These are phyloP conservation scores for Ziziphus jujuba DNA, from an alignment of 306 rosid species.

Conservation along the genomic window DNA sequence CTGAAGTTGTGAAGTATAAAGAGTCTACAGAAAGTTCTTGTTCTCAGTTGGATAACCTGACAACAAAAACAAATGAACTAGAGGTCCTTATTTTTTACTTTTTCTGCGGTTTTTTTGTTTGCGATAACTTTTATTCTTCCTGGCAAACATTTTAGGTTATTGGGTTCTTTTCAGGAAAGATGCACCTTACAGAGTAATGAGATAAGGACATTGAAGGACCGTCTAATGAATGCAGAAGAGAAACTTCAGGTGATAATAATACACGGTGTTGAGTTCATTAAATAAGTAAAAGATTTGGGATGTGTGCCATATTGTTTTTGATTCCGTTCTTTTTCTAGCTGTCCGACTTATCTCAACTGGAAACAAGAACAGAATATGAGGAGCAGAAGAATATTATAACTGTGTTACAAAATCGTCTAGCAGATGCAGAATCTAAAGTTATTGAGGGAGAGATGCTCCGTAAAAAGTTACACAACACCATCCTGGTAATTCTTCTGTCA, in stretches of 20 bases:
- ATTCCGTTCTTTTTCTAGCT: slow-evolving; percentile 47
- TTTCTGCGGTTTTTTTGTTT: background rate
- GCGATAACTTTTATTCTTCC: background rate
- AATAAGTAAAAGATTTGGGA: slow-evolving; percentile 7
- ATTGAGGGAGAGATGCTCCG: slow-evolving; percentile 86
- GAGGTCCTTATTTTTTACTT: slow-evolving; percentile 55
- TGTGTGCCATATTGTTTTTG: slow-evolving; percentile 20
- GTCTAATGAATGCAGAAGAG: slow-evolving; percentile 58
- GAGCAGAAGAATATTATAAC: slow-evolving; percentile 62
- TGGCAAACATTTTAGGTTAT: background rate
- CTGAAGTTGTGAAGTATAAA: slow-evolving; percentile 60
- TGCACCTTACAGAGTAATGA: slow-evolving; percentile 62
- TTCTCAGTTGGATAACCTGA: slow-evolving; percentile 59
- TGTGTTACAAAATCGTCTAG: slow-evolving; percentile 67
- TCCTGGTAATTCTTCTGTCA: slow-evolving; percentile 58
- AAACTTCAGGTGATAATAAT: slow-evolving; percentile 66
- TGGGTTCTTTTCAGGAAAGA: slow-evolving; percentile 55
- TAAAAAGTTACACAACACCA: slow-evolving; percentile 86
- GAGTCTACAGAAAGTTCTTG: slow-evolving; percentile 59
- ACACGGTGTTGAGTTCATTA: background rate
- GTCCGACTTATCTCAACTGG: slow-evolving; percentile 67
- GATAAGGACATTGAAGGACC: slow-evolving; percentile 57
- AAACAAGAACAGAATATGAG: slow-evolving; percentile 77
- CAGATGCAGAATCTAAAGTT: slow-evolving; percentile 76
- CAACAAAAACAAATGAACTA: slow-evolving; percentile 50